Percentiles rank a stretch among this genome's conserved stretches.
phyloP scores from a whole-genome alignment of 2,329 filamentous ascomycete species.

The Colletotrichum shisoi region DNA sequence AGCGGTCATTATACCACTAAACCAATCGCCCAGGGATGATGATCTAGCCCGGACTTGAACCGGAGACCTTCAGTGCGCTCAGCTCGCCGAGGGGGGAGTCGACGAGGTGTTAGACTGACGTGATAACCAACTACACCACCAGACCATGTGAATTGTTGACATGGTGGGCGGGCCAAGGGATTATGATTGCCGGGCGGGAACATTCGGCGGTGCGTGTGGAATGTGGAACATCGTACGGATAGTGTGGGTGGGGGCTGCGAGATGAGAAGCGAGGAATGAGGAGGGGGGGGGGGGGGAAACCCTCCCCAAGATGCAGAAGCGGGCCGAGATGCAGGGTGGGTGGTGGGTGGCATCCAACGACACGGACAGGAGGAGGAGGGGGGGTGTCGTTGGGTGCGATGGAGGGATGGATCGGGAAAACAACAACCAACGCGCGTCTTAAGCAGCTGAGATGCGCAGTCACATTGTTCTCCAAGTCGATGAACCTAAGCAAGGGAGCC shows the following conservation, averaged over 20 bases:
- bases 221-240: neutral
- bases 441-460: neutral
- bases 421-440: constrained; percentile 1
- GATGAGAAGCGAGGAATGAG: constrained; percentile 4
- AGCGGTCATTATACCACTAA: constrained; percentile 28
- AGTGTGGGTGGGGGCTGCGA: neutral
- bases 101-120: constrained; percentile 54
- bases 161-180: neutral
- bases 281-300: neutral
- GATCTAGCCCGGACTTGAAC: constrained; percentile 39
- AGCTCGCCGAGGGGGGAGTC: neutral
- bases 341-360: constrained; percentile 5
- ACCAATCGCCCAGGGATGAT: constrained; percentile 16
- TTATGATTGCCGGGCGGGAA: neutral
- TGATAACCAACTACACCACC: constrained; percentile 59
- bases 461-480: neutral
- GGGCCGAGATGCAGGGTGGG: constrained; percentile 15
- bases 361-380: no score
- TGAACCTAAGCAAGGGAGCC: neutral
- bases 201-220: neutral
- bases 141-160: constrained; percentile 10
- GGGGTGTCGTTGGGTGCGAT: neutral
- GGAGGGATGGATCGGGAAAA: neutral
- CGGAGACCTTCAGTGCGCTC: constrained; percentile 38
- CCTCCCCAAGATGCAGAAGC: neutral